phyloP scores from a whole-genome alignment of 352 stramenopile species.

The Phytophthora citricola region DNA sequence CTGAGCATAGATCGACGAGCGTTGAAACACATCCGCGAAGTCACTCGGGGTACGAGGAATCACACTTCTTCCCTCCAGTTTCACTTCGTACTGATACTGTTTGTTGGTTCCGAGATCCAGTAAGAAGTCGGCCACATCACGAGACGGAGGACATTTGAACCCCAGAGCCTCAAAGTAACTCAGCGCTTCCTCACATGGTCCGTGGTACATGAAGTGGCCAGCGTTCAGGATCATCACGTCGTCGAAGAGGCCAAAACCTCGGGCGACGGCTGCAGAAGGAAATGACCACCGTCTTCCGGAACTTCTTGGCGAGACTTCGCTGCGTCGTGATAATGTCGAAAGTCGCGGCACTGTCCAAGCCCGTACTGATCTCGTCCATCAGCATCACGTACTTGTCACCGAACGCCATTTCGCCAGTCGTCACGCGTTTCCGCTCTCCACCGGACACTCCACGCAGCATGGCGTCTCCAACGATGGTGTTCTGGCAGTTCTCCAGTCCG shows the following conservation, averaged over 20 bases:
- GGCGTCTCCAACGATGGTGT: constrained; percentile 16
- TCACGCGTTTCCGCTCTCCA: constrained; percentile 17
- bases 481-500: constrained; percentile 18
- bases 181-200: constrained; percentile 18
- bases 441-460: constrained; percentile 13
- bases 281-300: constrained; percentile 56
- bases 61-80: neutral
- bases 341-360: constrained; percentile 10
- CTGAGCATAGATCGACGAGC: constrained; percentile 13
- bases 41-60: constrained; percentile 27
- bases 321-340: constrained; percentile 18
- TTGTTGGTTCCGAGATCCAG: constrained; percentile 57
- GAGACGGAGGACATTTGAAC: constrained; percentile 42
- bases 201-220: constrained; percentile 81
- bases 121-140: constrained; percentile 93
- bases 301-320: constrained; percentile 10
- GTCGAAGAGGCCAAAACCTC: constrained; percentile 56
- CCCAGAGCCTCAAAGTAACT: constrained; percentile 16
- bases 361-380: constrained; percentile 25
- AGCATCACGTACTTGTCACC: constrained; percentile 15
- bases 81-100: constrained; percentile 39
- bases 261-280: constrained; percentile 57
- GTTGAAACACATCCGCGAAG: constrained; percentile 54
- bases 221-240: constrained; percentile 71
- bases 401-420: constrained; percentile 17